Evolutionary conservation across 352 stramenopile genomes (phyloP).

Genomic region (Pythium scleroteichum): DNA sequence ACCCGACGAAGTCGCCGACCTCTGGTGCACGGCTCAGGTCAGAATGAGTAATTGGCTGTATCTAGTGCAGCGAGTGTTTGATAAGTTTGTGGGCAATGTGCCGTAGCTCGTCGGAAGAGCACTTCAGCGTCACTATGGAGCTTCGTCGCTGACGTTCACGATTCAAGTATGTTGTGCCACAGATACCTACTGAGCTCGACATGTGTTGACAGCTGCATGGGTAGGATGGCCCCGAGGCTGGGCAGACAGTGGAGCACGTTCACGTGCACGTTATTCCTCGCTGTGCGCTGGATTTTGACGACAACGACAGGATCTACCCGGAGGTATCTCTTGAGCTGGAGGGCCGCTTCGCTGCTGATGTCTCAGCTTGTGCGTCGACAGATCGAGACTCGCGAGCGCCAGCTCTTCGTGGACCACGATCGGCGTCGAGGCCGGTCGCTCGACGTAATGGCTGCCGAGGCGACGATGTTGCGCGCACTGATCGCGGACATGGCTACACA

Average conservation of each 20-base stretch:
- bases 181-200: neutral
- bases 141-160: constrained; percentile 88
- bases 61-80: no score
- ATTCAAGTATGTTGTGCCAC: constrained; percentile 62
- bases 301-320: constrained; percentile 94
- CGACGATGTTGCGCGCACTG: constrained; percentile 36
- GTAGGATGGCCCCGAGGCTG: constrained; percentile 84
- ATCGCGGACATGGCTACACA: constrained; percentile 29
- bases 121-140: constrained; percentile 71
- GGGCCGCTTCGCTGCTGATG: neutral
- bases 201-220: neutral
- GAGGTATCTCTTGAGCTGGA: constrained; percentile 38
- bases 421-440: constrained; percentile 68
- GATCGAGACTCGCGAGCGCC: constrained; percentile 65
- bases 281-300: constrained; percentile 68
- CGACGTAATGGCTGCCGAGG: constrained; percentile 85
- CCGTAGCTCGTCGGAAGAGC: constrained; percentile 65
- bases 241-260: constrained; percentile 92
- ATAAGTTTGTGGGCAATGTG: neutral
- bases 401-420: constrained; percentile 67
- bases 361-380: constrained; percentile 6
- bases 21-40: constrained; percentile 87
- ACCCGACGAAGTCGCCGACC: constrained; percentile 83
- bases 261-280: constrained; percentile 94
- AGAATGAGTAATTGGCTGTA: no score